Conservation (phyloP, 306 rosid genomes). For the Arachis stenosperma region DNA sequence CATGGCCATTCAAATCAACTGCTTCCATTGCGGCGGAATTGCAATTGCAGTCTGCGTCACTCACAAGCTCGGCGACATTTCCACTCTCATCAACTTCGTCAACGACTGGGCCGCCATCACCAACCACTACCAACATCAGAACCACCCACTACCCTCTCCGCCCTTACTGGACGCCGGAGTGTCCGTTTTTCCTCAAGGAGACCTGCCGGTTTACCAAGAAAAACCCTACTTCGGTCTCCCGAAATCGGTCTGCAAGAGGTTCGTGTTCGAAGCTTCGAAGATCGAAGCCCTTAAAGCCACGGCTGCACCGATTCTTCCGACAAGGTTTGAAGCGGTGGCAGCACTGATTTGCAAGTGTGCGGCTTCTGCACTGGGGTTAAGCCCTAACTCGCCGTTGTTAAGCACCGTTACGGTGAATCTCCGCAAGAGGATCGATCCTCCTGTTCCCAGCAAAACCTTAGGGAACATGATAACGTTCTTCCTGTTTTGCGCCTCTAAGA, state of each 20-base stretch:
- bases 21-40: conserved; percentile 57
- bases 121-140: not conserved
- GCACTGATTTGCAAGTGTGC: conserved; percentile 43
- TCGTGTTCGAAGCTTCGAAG: conserved; percentile 43
- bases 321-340: conserved; percentile 50
- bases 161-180: conserved; percentile 29
- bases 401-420: conserved; percentile 30
- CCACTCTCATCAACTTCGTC: conserved; percentile 46
- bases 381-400: not conserved
- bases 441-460: conserved; percentile 27
- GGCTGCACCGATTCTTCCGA: conserved; percentile 22
- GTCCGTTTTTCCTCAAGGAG: conserved; percentile 29
- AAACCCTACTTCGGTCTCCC: too few relatives aligned
- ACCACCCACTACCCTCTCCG: not conserved
- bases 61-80: conserved; percentile 55
- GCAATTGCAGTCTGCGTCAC: conserved; percentile 46
- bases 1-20: conserved; percentile 49
- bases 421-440: conserved; percentile 46
- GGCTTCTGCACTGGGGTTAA: conserved; percentile 25
- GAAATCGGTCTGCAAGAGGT: conserved; percentile 31
- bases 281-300: conserved; percentile 41
- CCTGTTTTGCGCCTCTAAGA: not conserved
- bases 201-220: conserved; percentile 34
- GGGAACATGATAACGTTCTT: conserved; percentile 44
- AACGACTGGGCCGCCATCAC: conserved; percentile 54